A percentile compares a stretch with the other conserved stretches of the same genome.
Evolutionary conservation across 2,329 filamentous ascomycete species (phyloP).

Genomic region (Geosmithia flava): DNA sequence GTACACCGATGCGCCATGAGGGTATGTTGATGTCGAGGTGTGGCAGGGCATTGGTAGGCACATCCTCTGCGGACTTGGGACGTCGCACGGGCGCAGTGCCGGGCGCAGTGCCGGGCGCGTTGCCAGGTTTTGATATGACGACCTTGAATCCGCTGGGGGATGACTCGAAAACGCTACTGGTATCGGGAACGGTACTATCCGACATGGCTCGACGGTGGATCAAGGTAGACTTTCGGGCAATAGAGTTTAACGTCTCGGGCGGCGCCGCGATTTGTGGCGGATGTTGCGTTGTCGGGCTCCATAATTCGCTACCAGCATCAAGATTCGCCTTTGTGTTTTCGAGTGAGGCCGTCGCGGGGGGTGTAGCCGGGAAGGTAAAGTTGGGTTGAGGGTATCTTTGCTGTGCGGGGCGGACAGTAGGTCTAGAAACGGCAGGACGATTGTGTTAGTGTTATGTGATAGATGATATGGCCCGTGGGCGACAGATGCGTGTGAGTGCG

Average conservation of each 20-base stretch:
- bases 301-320: slow-evolving; percentile 11
- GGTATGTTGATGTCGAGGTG: slow-evolving; percentile 67
- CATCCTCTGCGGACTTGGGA: slow-evolving; percentile 51
- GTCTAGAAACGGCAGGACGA: slow-evolving; percentile 24
- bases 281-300: slow-evolving; percentile 29
- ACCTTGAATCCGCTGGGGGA: slow-evolving; percentile 65
- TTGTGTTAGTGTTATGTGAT: neutral
- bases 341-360: slow-evolving; percentile 45
- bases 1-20: slow-evolving; percentile 71
- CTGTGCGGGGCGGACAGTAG: slow-evolving; percentile 47
- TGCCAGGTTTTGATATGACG: slow-evolving; percentile 61
- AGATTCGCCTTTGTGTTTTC: slow-evolving; percentile 17
- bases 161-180: slow-evolving; percentile 34
- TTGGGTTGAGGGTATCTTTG: slow-evolving; percentile 49
- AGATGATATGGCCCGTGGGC: no score
- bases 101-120: slow-evolving; percentile 32
- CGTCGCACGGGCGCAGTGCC: slow-evolving; percentile 34
- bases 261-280: slow-evolving; percentile 7
- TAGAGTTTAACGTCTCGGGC: neutral
- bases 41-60: slow-evolving; percentile 30
- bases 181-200: slow-evolving; percentile 64
- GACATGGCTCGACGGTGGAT: slow-evolving; percentile 55
- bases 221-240: slow-evolving; percentile 6
- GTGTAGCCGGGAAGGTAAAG: slow-evolving; percentile 48
- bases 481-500: neutral